Evolutionary conservation across 73 alveolate species (phyloP).

Genomic region (Blepharisma stoltei): DNA sequence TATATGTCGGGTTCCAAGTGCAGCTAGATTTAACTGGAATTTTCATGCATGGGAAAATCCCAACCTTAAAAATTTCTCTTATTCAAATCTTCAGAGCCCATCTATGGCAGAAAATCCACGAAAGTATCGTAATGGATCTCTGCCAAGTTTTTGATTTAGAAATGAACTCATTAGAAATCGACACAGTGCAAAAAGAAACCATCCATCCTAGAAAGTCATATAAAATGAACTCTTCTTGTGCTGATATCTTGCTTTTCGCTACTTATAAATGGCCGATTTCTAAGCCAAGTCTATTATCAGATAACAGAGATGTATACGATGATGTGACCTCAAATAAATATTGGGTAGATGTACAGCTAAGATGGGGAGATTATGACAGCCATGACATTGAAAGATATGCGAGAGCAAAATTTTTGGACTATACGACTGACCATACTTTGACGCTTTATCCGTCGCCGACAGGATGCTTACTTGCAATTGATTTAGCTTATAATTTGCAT

Average conservation of each 20-base stretch:
- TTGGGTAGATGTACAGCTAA: slow-evolving; percentile 99
- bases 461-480: slow-evolving; percentile 97
- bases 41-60: slow-evolving; percentile 99
- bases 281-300: slow-evolving; percentile 96
- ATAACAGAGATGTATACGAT: slow-evolving; percentile 94
- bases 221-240: slow-evolving; percentile 99
- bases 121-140: slow-evolving; percentile 99
- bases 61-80: slow-evolving; percentile 98
- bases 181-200: slow-evolving; percentile 98
- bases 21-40: slow-evolving; percentile 99
- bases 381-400: slow-evolving; percentile 99
- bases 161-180: slow-evolving; percentile 97
- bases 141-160: slow-evolving; percentile 99
- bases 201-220: slow-evolving; percentile 98
- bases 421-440: slow-evolving; percentile 96
- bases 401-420: slow-evolving; percentile 99
- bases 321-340: slow-evolving; percentile 95
- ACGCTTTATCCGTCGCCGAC: slow-evolving; percentile 99
- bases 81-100: slow-evolving; percentile 99
- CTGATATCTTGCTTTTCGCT: slow-evolving; percentile 98
- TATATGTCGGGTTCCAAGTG: slow-evolving; percentile 99
- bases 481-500: slow-evolving; percentile 98
- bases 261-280: slow-evolving; percentile 99
- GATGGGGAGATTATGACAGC: slow-evolving; percentile 99
- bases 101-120: slow-evolving; percentile 99